Evolutionary conservation across 495 filamentous ascomycete species (phyloP).

Genomic region (Penicillium flavigenum): DNA sequence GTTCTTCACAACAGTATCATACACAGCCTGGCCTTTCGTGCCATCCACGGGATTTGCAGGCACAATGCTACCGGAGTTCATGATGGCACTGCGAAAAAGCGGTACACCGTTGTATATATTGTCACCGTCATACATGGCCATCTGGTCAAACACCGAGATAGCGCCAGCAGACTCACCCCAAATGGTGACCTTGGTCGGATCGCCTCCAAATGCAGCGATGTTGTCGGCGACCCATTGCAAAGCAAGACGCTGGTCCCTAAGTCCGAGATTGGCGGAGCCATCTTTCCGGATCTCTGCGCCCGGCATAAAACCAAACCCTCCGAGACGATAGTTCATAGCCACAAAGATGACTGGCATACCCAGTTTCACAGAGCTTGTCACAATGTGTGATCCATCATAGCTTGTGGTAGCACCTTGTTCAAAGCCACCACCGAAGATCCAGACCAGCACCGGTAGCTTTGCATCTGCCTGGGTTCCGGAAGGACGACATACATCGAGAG

Average conservation of each 20-base stretch:
- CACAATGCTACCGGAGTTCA: constrained; percentile 66
- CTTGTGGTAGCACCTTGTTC: constrained; percentile 58
- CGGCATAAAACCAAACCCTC: constrained; percentile 70
- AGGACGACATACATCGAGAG: constrained; percentile 63
- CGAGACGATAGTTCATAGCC: constrained; percentile 75
- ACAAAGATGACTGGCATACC: constrained; percentile 69
- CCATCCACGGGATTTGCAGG: constrained; percentile 65
- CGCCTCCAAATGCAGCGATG: constrained; percentile 56
- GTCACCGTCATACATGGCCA: constrained; percentile 66
- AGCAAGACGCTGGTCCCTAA: constrained; percentile 54
- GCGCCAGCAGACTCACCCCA: constrained; percentile 73
- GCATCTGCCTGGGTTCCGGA: constrained; percentile 51
- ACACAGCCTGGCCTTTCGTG: constrained; percentile 60
- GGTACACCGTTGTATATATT: constrained; percentile 67
- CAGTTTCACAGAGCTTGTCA: constrained; percentile 50
- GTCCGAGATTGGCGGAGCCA: constrained; percentile 56
- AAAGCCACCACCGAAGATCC: constrained; percentile 70
- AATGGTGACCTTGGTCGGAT: constrained; percentile 64
- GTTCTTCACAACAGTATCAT: constrained; percentile 57
- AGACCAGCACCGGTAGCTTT: constrained; percentile 63
- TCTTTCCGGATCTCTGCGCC: constrained; percentile 65
- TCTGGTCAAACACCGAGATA: constrained; percentile 70
- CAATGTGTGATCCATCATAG: constrained; percentile 58
- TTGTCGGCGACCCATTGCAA: constrained; percentile 56
- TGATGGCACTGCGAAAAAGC: constrained; percentile 69